A percentile compares a stretch with the other conserved stretches of the same genome.
phyloP scores from a whole-genome alignment of 73 alveolate species.

The Effrenium voratum region DNA sequence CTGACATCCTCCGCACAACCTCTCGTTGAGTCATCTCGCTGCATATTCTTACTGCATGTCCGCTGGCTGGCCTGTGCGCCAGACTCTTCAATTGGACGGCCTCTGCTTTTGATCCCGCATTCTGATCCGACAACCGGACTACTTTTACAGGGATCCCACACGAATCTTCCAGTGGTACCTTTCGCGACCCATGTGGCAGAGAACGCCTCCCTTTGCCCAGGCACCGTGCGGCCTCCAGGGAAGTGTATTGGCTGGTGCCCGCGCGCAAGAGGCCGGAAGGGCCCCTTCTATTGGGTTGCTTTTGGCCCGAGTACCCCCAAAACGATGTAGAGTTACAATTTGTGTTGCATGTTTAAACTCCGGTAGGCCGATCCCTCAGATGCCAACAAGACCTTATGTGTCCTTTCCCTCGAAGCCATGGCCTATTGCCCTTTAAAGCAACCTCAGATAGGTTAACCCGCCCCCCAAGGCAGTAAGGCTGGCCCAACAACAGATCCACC shows the following conservation, averaged over 20 bases:
- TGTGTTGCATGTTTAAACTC: neutral
- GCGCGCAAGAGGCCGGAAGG: neutral
- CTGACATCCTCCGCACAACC: no score
- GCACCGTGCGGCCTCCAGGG: slow-evolving; percentile 58
- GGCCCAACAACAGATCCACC: no score
- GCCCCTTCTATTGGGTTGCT: neutral
- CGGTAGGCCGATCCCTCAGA: neutral
- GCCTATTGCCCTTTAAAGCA: neutral
- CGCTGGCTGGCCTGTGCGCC: neutral
- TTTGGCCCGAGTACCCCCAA: neutral
- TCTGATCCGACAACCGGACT: no score
- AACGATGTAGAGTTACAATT: neutral
- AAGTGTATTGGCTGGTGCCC: slow-evolving; percentile 38
- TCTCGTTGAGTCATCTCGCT: neutral
- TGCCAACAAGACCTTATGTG: neutral
- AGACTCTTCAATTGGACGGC: no score
- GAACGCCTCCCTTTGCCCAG: neutral
- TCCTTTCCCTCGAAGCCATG: neutral
- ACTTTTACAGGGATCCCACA: no score
- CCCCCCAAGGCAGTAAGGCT: no score
- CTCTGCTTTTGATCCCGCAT: no score
- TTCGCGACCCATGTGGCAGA: no score
- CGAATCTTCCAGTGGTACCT: no score
- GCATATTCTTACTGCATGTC: neutral
- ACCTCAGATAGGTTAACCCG: no score